phyloP scores from a whole-genome alignment of 768 basidiomycete species.

The Mrakia blollopis region DNA sequence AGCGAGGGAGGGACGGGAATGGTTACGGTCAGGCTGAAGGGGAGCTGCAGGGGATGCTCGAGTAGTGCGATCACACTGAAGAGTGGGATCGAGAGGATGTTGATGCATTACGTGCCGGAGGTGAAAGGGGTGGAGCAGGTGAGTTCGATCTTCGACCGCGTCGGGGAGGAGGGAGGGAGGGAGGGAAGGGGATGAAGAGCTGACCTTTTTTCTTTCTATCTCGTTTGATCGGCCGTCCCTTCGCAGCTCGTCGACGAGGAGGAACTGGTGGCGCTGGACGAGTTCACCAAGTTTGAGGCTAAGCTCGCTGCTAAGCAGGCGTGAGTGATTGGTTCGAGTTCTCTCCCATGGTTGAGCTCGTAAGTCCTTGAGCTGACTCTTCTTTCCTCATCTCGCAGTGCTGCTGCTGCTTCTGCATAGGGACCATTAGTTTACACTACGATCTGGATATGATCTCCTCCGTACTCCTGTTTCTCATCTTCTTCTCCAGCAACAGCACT shows the following conservation, averaged over 20 bases:
- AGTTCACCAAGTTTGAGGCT: slow-evolving; percentile 82
- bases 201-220: slow-evolving; percentile 7
- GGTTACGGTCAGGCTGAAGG: slow-evolving; percentile 87
- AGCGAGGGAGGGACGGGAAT: slow-evolving; percentile 53
- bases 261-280: slow-evolving; percentile 75
- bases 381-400: too few relatives aligned
- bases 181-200: not conserved
- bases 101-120: slow-evolving; percentile 93
- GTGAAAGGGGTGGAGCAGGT: slow-evolving; percentile 46
- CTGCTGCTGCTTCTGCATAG: too few relatives aligned
- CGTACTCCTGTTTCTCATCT: too few relatives aligned
- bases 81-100: slow-evolving; percentile 94
- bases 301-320: slow-evolving; percentile 51
- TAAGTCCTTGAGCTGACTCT: too few relatives aligned
- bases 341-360: too few relatives aligned
- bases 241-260: slow-evolving; percentile 79
- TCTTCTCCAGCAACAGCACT: too few relatives aligned
- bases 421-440: too few relatives aligned
- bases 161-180: not conserved
- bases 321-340: not conserved
- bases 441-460: too few relatives aligned
- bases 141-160: not conserved
- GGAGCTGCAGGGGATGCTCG: slow-evolving; percentile 91
- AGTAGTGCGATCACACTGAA: slow-evolving; percentile 93
- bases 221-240: not conserved